These are phyloP conservation scores for Phaeosphaeria sp. DNA, from an alignment of 2,329 filamentous ascomycete genomes.

Conservation along the genomic window DNA sequence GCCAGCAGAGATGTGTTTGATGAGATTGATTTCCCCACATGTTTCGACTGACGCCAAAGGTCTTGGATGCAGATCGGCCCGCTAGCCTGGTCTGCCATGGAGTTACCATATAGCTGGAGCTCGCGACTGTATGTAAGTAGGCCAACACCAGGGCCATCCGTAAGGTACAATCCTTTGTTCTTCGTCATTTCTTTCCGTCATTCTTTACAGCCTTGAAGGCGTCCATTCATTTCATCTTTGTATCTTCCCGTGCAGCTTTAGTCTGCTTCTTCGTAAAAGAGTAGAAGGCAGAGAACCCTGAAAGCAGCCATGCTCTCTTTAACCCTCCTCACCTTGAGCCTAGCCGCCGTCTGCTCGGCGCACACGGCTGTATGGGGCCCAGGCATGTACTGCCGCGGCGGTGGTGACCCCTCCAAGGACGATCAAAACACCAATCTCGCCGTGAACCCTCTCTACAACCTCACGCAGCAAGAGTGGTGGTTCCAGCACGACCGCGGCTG, in stretches of 20 bases:
- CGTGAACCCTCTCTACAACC: slow-evolving; percentile 56
- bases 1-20: neutral
- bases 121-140: neutral
- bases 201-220: slow-evolving; percentile 19
- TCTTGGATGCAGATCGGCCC: slow-evolving; percentile 2
- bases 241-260: neutral
- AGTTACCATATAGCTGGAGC: neutral
- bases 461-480: slow-evolving; percentile 58
- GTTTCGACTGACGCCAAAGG: slow-evolving; percentile 7
- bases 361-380: slow-evolving; percentile 49
- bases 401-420: slow-evolving; percentile 37
- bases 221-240: slow-evolving; percentile 16
- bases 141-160: neutral
- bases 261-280: neutral
- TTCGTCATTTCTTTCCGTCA: neutral
- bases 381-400: slow-evolving; percentile 52
- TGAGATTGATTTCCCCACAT: slow-evolving; percentile 4
- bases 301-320: slow-evolving; percentile 13
- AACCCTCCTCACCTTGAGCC: slow-evolving; percentile 12
- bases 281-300: neutral
- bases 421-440: slow-evolving; percentile 54
- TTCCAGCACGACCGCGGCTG: slow-evolving; percentile 59
- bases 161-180: slow-evolving; percentile 3
- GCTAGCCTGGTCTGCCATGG: neutral
- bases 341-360: slow-evolving; percentile 30